A percentile compares a stretch with the other conserved stretches of the same genome.
These are phyloP conservation scores for Bauhinia variegata DNA, from an alignment of 306 rosid species.

Conservation along the genomic window DNA sequence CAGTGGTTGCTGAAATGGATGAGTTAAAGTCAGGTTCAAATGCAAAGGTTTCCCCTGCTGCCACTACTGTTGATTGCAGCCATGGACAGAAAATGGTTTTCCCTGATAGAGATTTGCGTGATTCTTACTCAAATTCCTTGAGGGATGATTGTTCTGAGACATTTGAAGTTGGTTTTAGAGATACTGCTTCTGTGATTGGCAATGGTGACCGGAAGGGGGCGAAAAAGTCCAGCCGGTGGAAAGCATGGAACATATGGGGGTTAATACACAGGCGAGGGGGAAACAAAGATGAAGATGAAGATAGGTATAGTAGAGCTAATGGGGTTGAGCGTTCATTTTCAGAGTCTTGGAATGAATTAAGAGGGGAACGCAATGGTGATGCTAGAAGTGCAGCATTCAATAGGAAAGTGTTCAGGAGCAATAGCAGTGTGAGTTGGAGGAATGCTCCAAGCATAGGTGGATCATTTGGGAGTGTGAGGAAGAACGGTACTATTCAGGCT, in stretches of 20 bases:
- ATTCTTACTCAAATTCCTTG: slow-evolving; percentile 70
- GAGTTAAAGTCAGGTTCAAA: slow-evolving; percentile 76
- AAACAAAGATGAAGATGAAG: slow-evolving; percentile 78
- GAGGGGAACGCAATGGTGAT: slow-evolving; percentile 72
- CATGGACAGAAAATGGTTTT: slow-evolving; percentile 56
- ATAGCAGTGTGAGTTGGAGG: slow-evolving; percentile 96
- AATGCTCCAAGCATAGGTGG: slow-evolving; percentile 61
- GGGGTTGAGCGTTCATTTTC: slow-evolving; percentile 84
- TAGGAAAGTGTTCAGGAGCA: slow-evolving; percentile 70
- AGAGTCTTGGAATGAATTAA: slow-evolving; percentile 85
- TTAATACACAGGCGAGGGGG: slow-evolving; percentile 69
- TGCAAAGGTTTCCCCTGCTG: slow-evolving; percentile 70
- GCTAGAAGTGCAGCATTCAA: slow-evolving; percentile 57
- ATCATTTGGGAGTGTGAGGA: slow-evolving; percentile 62
- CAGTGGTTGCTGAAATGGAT: slow-evolving; percentile 91
- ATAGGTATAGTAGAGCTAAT: slow-evolving; percentile 60
- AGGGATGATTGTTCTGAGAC: slow-evolving; percentile 81
- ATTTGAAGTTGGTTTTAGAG: slow-evolving; percentile 62
- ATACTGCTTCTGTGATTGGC: slow-evolving; percentile 54
- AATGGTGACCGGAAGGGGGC: slow-evolving; percentile 63
- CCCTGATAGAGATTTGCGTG: slow-evolving; percentile 64
- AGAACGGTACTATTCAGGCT: slow-evolving; percentile 55
- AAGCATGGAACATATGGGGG: slow-evolving; percentile 90
- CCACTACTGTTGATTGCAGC: slow-evolving; percentile 58
- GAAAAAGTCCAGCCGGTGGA: slow-evolving; percentile 83